A percentile compares a stretch with the other conserved stretches of the same genome.
Conservation (phyloP, 1,284 basidiomycete species). For the Cutaneotrichosporon arboriforme region DNA sequence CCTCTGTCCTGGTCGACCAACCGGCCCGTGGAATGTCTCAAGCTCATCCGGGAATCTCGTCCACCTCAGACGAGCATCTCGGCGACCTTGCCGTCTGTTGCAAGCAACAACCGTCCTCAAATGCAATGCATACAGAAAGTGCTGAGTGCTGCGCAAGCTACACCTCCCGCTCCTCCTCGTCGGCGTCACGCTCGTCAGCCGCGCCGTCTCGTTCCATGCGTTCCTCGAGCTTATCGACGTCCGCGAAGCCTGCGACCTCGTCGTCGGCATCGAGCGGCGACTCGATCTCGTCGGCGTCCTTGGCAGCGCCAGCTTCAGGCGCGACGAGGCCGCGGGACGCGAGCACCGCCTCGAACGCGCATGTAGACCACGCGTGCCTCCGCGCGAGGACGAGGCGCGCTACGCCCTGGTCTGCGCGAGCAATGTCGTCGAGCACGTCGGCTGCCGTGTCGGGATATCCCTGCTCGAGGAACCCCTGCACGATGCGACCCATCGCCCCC, state of each 20-base stretch:
- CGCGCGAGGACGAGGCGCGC: neutral
- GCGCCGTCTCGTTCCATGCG: too few species aligned
- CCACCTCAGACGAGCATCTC: neutral
- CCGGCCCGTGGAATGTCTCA: neutral
- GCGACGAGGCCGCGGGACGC: neutral
- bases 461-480: too few species aligned
- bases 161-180: neutral
- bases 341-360: neutral
- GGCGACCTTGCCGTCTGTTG: neutral
- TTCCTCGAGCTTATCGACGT: too few species aligned
- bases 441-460: too few species aligned
- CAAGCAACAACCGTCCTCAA: too few species aligned
- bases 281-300: neutral
- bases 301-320: neutral
- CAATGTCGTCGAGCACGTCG: too few species aligned
- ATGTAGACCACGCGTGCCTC: neutral
- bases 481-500: too few species aligned
- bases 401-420: too few species aligned
- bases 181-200: neutral
- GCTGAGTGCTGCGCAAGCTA: too few species aligned
- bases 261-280: neutral
- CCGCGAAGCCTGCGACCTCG: neutral
- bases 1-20: too few species aligned
- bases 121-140: too few species aligned
- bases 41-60: neutral